phyloP scores from a whole-genome alignment of 108 stramenopile species.

The Conticribra weissflogii region DNA sequence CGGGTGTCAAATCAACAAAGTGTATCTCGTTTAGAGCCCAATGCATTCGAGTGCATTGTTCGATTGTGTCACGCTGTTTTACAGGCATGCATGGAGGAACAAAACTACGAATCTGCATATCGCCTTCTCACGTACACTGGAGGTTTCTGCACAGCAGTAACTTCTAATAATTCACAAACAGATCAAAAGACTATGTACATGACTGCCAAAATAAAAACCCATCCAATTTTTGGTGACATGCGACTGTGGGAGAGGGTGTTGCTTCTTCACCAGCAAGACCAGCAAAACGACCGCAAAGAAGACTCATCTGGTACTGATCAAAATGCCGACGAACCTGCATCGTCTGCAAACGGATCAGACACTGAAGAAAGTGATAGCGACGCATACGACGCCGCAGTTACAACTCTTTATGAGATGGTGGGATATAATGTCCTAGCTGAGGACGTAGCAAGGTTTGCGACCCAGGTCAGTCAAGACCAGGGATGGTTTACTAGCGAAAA shows the following conservation, averaged over 20 bases:
- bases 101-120: conserved; percentile 81
- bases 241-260: conserved; percentile 80
- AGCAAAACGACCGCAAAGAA: conserved; percentile 55
- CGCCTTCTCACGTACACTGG: conserved; percentile 72
- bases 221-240: conserved; percentile 83
- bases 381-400: conserved; percentile 80
- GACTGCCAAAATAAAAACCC: conserved; percentile 74
- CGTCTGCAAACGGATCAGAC: conserved; percentile 33
- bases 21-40: conserved; percentile 59
- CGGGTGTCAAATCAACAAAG: conserved; percentile 39
- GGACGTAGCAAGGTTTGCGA: conserved; percentile 81
- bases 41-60: conserved; percentile 77
- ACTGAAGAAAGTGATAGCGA: conserved; percentile 56
- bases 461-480: conserved; percentile 61
- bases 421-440: conserved; percentile 84
- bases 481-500: conserved; percentile 82
- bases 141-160: conserved; percentile 66
- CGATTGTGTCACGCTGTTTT: conserved; percentile 80
- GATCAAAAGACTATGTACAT: conserved; percentile 62
- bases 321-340: conserved; percentile 27
- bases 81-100: conserved; percentile 78
- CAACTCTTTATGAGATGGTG: conserved; percentile 90
- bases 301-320: conserved; percentile 19
- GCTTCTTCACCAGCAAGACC: conserved; percentile 62
- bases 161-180: conserved; percentile 12